Conservation (phyloP, 257 asterid genomes). For the Solanum pinnatisectum region DNA sequence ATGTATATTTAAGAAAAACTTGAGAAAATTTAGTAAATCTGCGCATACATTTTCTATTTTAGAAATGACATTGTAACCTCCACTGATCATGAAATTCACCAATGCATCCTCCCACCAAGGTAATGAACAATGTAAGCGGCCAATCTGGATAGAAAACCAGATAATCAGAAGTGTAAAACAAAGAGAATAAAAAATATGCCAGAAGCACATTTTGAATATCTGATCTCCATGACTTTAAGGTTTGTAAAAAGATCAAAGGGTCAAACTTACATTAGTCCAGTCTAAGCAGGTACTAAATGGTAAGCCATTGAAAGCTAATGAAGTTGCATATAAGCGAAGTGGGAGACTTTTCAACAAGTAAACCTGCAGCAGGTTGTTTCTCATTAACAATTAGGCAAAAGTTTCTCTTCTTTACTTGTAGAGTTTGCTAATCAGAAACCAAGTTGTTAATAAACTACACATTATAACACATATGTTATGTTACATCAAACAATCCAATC, state of each 20-base stretch:
- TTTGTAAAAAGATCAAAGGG: neutral
- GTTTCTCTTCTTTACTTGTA: neutral
- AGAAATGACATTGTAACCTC: slow-evolving; percentile 65
- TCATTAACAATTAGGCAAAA: neutral
- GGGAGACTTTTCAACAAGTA: slow-evolving; percentile 58
- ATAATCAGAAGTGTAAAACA: neutral
- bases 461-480: neutral
- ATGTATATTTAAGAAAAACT: neutral
- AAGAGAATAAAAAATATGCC: neutral
- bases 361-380: slow-evolving; percentile 28
- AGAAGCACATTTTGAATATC: neutral
- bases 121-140: slow-evolving; percentile 72
- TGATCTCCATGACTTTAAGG: neutral
- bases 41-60: slow-evolving; percentile 42
- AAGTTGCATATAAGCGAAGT: slow-evolving; percentile 62
- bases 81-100: slow-evolving; percentile 83
- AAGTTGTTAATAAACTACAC: slow-evolving; percentile 1
- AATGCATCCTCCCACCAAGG: slow-evolving; percentile 98
- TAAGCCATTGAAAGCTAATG: slow-evolving; percentile 46
- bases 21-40: neutral
- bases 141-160: slow-evolving; percentile 37
- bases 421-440: neutral
- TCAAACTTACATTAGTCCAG: slow-evolving; percentile 69
- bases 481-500: neutral
- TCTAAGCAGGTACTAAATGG: slow-evolving; percentile 49